Base-by-base conservation (phyloP, 225 moss, liverwort and hornwort species). In the Polytrichum formosum region DNA sequence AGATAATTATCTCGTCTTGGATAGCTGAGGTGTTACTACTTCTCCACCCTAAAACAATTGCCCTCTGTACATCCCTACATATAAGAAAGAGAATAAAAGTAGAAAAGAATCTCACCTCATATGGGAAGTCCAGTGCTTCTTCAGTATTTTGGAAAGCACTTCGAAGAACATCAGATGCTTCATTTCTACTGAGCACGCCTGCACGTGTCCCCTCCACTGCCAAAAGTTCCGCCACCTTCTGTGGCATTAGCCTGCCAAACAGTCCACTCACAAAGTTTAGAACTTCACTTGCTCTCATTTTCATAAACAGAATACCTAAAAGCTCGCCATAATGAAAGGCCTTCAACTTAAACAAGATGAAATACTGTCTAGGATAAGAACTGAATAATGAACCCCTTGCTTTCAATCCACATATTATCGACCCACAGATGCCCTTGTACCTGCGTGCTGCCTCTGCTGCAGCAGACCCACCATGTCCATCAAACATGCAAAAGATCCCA, bases 401-500 rank as follows among this genome's bases (percentile, higher is more conserved):
- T 46, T 46, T 46, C 46, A 13, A 46, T 46, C 46, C 2, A 46
- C 46, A 46, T 2, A 46, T 46, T 63, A 19, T 53, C 26, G 16
- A 29, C 29, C 29, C 29, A 29, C 29, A 29, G 29, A 29, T 56
- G 56, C 28, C 28, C 27, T 62, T 55, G 19, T 80, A 96, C 95
- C 93, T 91, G 85, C 87, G 83, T n/a, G 91, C 91, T 78, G 87
- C 88, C 69, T 96, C 85, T 7, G 96, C 96, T 68, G 93, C 96
- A 64, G 84, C 85, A 78, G 82, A 80, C 37, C 96, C 96, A 76
- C 93, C 96, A 82, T 96, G 96, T 64, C 96, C 96, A 84, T 96
- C 96, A 83, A 96, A 96, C 27, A 96, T 83, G 80, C 96, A 96
- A 72, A 96, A 96, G 20, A 93, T 78, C 63, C 96, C 96, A 76